phyloP scores from a whole-genome alignment of 2,329 filamentous ascomycete genomes.

The Hypoxylon sp. region DNA sequence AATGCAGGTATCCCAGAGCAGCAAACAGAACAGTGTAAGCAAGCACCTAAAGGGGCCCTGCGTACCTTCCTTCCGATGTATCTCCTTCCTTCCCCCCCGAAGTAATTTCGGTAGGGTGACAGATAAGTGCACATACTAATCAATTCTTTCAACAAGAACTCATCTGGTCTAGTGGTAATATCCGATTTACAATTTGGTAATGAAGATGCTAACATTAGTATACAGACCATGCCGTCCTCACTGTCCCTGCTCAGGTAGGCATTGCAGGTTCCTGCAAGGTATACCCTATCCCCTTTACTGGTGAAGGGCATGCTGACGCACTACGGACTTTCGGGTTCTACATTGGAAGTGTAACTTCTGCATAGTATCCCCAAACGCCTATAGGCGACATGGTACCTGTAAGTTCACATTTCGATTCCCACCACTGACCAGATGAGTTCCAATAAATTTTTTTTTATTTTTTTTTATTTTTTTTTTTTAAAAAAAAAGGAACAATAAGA shows the following conservation, averaged over 20 bases:
- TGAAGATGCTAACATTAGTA: constrained; percentile 5
- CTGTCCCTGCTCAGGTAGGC: constrained; percentile 17
- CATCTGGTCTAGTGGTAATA: constrained; percentile 30
- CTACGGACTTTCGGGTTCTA: neutral
- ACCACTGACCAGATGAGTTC: constrained; percentile 27
- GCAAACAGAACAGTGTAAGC: neutral
- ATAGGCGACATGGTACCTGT: constrained; percentile 25
- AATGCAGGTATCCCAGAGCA: neutral
- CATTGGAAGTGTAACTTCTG: neutral
- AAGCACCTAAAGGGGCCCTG: neutral
- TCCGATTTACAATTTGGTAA: neutral
- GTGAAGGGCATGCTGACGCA: constrained; percentile 10
- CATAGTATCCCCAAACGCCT: constrained; percentile 18
- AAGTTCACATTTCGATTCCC: constrained; percentile 20
- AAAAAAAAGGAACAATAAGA: neutral
- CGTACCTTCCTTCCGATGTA: neutral
- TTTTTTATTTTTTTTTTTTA: neutral
- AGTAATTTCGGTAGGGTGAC: neutral
- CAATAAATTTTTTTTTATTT: neutral
- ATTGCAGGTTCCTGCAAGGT: constrained; percentile 26
- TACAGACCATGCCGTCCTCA: constrained; percentile 14
- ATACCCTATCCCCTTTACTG: constrained; percentile 5
- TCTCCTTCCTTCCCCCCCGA: neutral
- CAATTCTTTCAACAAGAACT: neutral
- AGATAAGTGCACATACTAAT: neutral